A percentile compares a stretch with the other conserved stretches of the same genome.
These are phyloP conservation scores for Marasmius sp. DNA, from an alignment of 1,284 basidiomycete genomes.

Conservation along the genomic window DNA sequence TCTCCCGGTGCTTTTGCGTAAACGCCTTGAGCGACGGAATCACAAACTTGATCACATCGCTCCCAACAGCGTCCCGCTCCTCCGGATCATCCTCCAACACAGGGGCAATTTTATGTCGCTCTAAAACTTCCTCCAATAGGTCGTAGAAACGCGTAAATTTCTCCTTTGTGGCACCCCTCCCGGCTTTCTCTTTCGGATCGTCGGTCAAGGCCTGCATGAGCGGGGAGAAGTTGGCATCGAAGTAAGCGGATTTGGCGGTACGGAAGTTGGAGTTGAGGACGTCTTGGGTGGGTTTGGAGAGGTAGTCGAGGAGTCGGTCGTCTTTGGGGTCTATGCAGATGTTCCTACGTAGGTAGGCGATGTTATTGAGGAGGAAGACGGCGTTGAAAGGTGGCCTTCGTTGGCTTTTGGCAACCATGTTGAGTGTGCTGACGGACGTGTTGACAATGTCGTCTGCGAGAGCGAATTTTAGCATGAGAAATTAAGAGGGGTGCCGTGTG, in stretches of 20 bases:
- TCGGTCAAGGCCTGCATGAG: conserved; percentile 72
- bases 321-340: conserved; percentile 52
- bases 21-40: conserved; percentile 73
- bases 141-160: conserved; percentile 80
- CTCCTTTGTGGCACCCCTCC: conserved; percentile 69
- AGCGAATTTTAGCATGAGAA: conserved; percentile 2
- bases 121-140: conserved; percentile 71
- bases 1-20: conserved; percentile 69
- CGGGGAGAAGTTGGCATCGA: conserved; percentile 76
- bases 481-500: background rate
- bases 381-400: conserved; percentile 67
- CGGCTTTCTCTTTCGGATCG: conserved; percentile 58
- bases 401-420: conserved; percentile 59
- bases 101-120: conserved; percentile 64
- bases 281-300: conserved; percentile 63
- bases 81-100: conserved; percentile 73
- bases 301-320: conserved; percentile 42
- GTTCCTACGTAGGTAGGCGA: conserved; percentile 62
- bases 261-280: conserved; percentile 66
- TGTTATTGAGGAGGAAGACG: conserved; percentile 77
- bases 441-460: conserved; percentile 65
- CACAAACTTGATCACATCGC: conserved; percentile 74
- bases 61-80: conserved; percentile 54
- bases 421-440: conserved; percentile 58
- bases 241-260: conserved; percentile 78